Conservation (phyloP, 345 rosid species). For the Arabidopsis suecica region DNA sequence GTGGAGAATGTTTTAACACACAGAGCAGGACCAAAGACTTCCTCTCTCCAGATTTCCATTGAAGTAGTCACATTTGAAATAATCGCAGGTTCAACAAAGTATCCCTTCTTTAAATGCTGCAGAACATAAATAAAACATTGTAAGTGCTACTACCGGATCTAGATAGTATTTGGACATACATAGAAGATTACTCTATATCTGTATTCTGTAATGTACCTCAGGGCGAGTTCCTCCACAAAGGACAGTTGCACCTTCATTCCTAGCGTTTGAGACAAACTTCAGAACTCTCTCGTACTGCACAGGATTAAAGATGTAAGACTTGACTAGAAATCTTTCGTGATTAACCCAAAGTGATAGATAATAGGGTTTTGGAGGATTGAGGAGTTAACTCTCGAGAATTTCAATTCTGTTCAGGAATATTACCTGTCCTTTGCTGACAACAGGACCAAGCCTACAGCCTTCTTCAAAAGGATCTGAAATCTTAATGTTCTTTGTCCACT, state of each 20-base stretch:
- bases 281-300: conserved; percentile 77
- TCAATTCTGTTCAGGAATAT: conserved; percentile 26
- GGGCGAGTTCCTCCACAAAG: conserved; percentile 85
- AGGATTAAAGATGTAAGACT: conserved; percentile 16
- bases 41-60: conserved; percentile 99
- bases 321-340: conserved; percentile 1
- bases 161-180: conserved; percentile 26
- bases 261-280: conserved; percentile 83
- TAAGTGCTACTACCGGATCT: background rate
- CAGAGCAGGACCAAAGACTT: conserved; percentile 96
- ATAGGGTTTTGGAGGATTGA: background rate
- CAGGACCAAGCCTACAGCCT: conserved; percentile 94
- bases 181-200: conserved; percentile 9
- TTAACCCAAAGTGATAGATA: conserved; percentile 1
- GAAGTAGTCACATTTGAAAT: conserved; percentile 75
- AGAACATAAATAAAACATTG: conserved; percentile 30
- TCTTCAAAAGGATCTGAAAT: conserved; percentile 94
- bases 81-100: conserved; percentile 81
- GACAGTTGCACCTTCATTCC: conserved; percentile 91
- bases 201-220: conserved; percentile 51
- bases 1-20: conserved; percentile 87
- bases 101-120: conserved; percentile 88
- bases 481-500: conserved; percentile 81
- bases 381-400: conserved; percentile 17
- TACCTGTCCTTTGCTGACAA: conserved; percentile 89